Conservation (phyloP, 2,329 filamentous ascomycete species). For the Ophiosphaerella korrae region DNA sequence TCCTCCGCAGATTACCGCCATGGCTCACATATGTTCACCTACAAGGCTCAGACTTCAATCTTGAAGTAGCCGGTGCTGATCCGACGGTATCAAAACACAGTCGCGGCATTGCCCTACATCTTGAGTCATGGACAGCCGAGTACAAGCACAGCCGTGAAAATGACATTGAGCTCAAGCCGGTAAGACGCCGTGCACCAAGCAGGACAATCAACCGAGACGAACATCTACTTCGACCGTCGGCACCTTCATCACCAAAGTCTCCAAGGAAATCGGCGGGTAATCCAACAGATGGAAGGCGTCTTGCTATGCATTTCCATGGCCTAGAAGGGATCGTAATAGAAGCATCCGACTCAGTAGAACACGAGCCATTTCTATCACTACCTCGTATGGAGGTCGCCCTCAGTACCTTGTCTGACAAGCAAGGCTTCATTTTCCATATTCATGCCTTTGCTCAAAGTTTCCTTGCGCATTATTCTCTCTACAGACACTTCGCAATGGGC, state of each 20-base stretch:
- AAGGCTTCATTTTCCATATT: constrained; percentile 86
- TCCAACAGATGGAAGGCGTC: constrained; percentile 74
- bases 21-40: constrained; percentile 87
- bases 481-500: constrained; percentile 87
- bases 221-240: constrained; percentile 60
- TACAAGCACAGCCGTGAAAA: constrained; percentile 84
- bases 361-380: constrained; percentile 82
- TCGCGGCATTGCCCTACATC: constrained; percentile 80
- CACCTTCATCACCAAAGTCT: constrained; percentile 55
- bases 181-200: constrained; percentile 75
- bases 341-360: constrained; percentile 79
- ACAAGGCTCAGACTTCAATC: constrained; percentile 84
- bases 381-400: constrained; percentile 87
- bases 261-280: constrained; percentile 55
- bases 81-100: constrained; percentile 79
- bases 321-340: constrained; percentile 92
- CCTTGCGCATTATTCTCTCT: constrained; percentile 86
- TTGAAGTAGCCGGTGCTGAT: constrained; percentile 90
- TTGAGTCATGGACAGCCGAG: constrained; percentile 86
- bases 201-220: constrained; percentile 65
- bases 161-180: constrained; percentile 60
- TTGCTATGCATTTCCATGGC: constrained; percentile 80
- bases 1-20: constrained; percentile 76
- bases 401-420: constrained; percentile 81
- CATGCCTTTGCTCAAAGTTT: constrained; percentile 81